These are phyloP conservation scores for Adenanthera pavonina DNA, from an alignment of 306 rosid species.

Conservation along the genomic window DNA sequence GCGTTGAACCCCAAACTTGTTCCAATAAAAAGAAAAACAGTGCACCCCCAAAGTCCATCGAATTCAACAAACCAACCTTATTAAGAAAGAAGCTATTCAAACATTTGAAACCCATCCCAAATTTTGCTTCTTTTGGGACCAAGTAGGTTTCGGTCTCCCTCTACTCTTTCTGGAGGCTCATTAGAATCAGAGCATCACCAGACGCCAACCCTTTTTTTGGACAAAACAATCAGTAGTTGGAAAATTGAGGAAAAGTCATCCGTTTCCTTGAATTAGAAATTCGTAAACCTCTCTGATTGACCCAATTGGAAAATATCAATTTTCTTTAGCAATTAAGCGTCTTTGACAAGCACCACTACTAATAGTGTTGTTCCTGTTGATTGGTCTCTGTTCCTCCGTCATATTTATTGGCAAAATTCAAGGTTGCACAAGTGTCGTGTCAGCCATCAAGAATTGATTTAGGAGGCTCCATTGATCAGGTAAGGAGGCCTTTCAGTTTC, in stretches of 20 bases:
- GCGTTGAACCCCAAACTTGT: slow-evolving; percentile 32
- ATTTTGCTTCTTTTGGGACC: slow-evolving; percentile 39
- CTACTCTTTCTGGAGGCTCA: slow-evolving; percentile 38
- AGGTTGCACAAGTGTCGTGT: slow-evolving; percentile 25
- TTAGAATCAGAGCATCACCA: slow-evolving; percentile 45
- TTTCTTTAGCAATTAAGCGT: slow-evolving; percentile 34
- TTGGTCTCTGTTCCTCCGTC: slow-evolving; percentile 13
- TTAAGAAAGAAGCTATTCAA: slow-evolving; percentile 36
- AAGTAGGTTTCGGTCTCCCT: slow-evolving; percentile 44
- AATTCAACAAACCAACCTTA: slow-evolving; percentile 38
- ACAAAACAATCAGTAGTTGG: slow-evolving; percentile 39
- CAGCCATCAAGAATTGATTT: slow-evolving; percentile 40
- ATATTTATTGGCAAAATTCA: slow-evolving; percentile 16
- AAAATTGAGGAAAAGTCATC: slow-evolving; percentile 43
- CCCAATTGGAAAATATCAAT: slow-evolving; percentile 33
- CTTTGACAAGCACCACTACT: slow-evolving; percentile 35
- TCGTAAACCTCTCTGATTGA: slow-evolving; percentile 40
- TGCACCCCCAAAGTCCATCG: slow-evolving; percentile 48
- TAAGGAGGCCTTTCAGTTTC: slow-evolving; percentile 23
- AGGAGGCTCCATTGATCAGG: slow-evolving; percentile 11
- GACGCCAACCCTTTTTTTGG: slow-evolving; percentile 44
- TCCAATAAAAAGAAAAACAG: slow-evolving; percentile 39
- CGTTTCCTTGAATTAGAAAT: slow-evolving; percentile 48
- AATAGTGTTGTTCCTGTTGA: slow-evolving; percentile 24
- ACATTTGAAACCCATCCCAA: slow-evolving; percentile 25